Evolutionary conservation across 2,329 filamentous ascomycete species (phyloP).

Genomic region (Aplosporella prunicola): DNA sequence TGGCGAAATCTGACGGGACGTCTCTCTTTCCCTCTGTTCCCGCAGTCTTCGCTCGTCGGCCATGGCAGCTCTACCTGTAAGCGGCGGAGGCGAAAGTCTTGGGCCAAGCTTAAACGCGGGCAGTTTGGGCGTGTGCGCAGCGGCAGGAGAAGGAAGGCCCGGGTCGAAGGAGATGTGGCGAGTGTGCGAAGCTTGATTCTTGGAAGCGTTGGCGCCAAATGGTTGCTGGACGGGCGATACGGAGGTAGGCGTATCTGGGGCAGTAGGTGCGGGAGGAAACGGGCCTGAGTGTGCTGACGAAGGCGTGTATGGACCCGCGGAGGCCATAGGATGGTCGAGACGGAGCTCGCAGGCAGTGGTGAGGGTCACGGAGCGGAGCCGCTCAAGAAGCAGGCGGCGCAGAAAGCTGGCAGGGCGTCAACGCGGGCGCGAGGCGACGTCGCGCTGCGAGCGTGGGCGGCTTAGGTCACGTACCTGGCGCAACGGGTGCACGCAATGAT

Average conservation of each 20-base stretch:
- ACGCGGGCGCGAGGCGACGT: background rate
- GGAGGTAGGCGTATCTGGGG: slow-evolving; percentile 33
- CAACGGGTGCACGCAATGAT: slow-evolving; percentile 6
- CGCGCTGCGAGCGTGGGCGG: background rate
- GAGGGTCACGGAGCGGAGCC: slow-evolving; percentile 1
- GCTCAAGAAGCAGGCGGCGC: background rate
- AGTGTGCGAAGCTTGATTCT: slow-evolving; percentile 10
- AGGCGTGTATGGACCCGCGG: slow-evolving; percentile 22
- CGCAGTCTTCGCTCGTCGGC: slow-evolving; percentile 38
- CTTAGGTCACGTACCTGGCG: slow-evolving; percentile 8
- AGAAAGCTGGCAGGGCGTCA: slow-evolving; percentile 1
- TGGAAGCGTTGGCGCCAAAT: slow-evolving; percentile 14
- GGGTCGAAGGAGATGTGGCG: slow-evolving; percentile 14
- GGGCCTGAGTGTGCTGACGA: slow-evolving; percentile 34
- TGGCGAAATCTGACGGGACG: slow-evolving; percentile 36
- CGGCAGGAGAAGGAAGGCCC: slow-evolving; percentile 15
- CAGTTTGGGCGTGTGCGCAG: slow-evolving; percentile 33
- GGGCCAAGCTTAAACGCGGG: slow-evolving; percentile 27
- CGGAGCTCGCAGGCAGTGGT: slow-evolving; percentile 1
- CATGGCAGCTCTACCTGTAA: slow-evolving; percentile 41
- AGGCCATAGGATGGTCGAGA: slow-evolving; percentile 29
- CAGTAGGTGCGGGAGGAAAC: slow-evolving; percentile 21
- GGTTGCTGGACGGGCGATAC: slow-evolving; percentile 19
- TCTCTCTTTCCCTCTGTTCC: slow-evolving; percentile 21
- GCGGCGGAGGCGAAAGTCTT: slow-evolving; percentile 29